phyloP scores from a whole-genome alignment of 2,329 filamentous ascomycete genomes.

The Tolypocladium album region DNA sequence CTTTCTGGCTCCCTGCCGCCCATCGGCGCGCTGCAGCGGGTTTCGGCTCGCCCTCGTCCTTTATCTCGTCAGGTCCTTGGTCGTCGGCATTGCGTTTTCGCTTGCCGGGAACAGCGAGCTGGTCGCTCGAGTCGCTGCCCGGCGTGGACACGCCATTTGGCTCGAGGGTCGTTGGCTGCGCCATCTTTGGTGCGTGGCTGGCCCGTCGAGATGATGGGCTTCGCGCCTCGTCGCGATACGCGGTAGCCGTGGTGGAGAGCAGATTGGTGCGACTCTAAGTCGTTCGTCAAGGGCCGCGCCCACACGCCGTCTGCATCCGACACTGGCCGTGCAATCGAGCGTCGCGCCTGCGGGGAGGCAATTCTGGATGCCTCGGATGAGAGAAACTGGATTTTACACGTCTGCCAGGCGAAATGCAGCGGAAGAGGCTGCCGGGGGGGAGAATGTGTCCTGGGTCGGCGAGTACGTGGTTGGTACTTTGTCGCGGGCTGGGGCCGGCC shows the following conservation, averaged over 20 bases:
- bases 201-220: constrained; percentile 8
- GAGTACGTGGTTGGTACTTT: constrained; percentile 12
- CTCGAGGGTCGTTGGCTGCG: constrained; percentile 27
- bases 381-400: constrained; percentile 1
- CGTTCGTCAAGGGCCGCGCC: constrained; percentile 23
- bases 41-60: constrained; percentile 14
- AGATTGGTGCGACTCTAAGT: constrained; percentile 30
- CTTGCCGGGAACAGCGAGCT: constrained; percentile 33
- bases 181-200: constrained; percentile 22
- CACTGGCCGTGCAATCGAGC: constrained; percentile 17
- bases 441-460: constrained; percentile 29
- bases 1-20: constrained; percentile 18
- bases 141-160: constrained; percentile 31
- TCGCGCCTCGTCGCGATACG: constrained; percentile 30
- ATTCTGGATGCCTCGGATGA: constrained; percentile 2
- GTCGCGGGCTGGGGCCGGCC: constrained; percentile 13
- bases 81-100: constrained; percentile 46
- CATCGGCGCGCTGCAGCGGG: constrained; percentile 11
- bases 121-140: constrained; percentile 16
- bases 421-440: constrained; percentile 17
- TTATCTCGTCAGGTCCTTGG: constrained; percentile 20
- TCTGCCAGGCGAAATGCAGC: constrained; percentile 15
- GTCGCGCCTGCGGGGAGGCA: constrained; percentile 9
- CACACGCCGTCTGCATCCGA: constrained; percentile 19
- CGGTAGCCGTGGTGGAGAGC: constrained; percentile 17